A percentile compares a stretch with the other conserved stretches of the same genome.
Conservation (phyloP, 1,139 yeast species). For the Hyphopichia buzzinii region DNA sequence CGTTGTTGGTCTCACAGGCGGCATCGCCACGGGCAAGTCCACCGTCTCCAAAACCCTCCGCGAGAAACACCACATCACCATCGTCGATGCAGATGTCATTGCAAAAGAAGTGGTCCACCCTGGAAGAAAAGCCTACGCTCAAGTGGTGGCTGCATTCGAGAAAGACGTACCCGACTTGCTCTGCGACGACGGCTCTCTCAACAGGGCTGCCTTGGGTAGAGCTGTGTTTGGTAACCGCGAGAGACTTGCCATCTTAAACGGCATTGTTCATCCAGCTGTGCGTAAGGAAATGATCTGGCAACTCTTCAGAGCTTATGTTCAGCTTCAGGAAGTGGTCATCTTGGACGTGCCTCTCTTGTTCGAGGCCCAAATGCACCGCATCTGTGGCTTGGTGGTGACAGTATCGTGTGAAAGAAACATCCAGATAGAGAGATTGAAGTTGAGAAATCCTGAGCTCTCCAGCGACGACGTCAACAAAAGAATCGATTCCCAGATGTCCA, state of each 20-base stretch:
- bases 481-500: constrained; percentile 74
- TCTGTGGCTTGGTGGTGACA: constrained; percentile 73
- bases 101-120: constrained; percentile 87
- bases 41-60: constrained; percentile 69
- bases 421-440: constrained; percentile 63
- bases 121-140: constrained; percentile 65
- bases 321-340: constrained; percentile 54
- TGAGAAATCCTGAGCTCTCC: constrained; percentile 66
- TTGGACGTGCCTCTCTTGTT: constrained; percentile 89
- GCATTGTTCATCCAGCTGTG: constrained; percentile 89
- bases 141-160: constrained; percentile 61
- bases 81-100: constrained; percentile 87
- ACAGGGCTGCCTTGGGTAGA: constrained; percentile 73
- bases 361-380: constrained; percentile 67
- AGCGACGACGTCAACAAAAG: constrained; percentile 69
- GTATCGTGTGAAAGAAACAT: constrained; percentile 57
- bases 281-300: constrained; percentile 62
- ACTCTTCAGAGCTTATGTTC: constrained; percentile 55
- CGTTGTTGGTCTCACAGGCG: constrained; percentile 91
- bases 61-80: constrained; percentile 50
- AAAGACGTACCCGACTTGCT: constrained; percentile 56
- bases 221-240: constrained; percentile 70
- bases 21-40: constrained; percentile 93
- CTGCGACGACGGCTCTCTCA: constrained; percentile 48
- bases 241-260: constrained; percentile 58